Conservation (phyloP, 345 rosid genomes). For the Orychophragmus violaceus region DNA sequence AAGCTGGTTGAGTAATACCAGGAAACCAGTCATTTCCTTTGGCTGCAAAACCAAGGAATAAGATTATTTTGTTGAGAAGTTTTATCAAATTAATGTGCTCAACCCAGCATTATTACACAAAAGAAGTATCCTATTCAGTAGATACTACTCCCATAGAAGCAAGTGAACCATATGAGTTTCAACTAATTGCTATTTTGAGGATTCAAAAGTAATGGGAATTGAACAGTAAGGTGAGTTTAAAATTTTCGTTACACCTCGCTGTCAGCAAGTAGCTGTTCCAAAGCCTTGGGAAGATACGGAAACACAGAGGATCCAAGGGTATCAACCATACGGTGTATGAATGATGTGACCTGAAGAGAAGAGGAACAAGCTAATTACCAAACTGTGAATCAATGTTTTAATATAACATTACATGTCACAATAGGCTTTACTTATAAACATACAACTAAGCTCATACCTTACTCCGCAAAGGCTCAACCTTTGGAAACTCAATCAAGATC, state of each 20-base stretch:
- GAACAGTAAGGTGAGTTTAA: no score
- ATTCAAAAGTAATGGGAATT: background rate
- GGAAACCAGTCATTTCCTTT: conserved; percentile 75
- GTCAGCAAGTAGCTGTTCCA: conserved; percentile 80
- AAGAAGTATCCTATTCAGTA: no score
- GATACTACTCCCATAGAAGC: no score
- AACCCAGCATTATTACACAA: no score
- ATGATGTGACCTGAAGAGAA: conserved; percentile 63
- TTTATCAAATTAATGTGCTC: no score
- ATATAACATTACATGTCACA: background rate
- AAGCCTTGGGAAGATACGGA: conserved; percentile 92
- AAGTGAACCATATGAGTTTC: no score
- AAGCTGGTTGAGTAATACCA: conserved; percentile 81
- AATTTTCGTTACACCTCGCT: conserved; percentile 60
- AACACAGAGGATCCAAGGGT: conserved; percentile 81
- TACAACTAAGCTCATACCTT: conserved; percentile 53
- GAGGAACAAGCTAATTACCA: conserved; percentile 6
- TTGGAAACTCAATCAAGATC: conserved; percentile 79
- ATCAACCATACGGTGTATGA: conserved; percentile 96
- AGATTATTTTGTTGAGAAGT: background rate
- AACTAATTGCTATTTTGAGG: no score
- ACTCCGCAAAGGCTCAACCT: conserved; percentile 59
- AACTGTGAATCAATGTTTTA: conserved; percentile 17
- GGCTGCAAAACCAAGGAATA: conserved; percentile 54
- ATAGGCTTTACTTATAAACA: conserved; percentile 9